Base-by-base conservation (phyloP, 1,139 yeast genomes). In the Kluyveromyces marxianus region DNA sequence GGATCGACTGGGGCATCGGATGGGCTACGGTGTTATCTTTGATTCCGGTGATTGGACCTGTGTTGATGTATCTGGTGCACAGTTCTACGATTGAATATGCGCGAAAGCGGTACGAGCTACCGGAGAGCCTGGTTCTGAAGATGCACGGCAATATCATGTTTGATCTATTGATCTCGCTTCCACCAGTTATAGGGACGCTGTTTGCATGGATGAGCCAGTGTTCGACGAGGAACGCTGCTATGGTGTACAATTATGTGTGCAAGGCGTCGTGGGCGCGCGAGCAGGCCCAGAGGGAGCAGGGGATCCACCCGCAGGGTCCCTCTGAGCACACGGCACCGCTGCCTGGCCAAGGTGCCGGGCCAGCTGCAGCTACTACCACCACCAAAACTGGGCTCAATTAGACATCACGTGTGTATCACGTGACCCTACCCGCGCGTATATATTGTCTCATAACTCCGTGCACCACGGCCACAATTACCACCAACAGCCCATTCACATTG, bases 171-270 rank as follows among this genome's bases (percentile, higher is more conserved):
- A 77, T 89, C 37, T 75, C 92, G 2, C 68, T 90, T 37, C 82
- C 92, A 0, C 97, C 97, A 0, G 57, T 88, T 3, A 65, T 89
- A 35, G 97, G 97, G 1, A 71, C 80, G 2, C 66, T 88, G 41
- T 76, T 88, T 49, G 71, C 86, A 10, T 90, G 95, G 89, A 53
- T 90, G 63, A 78, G 86, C 62, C 85, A 82, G 1, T 85, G 96
- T 58, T 85, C 95, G n/a, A 85, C 96, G 0, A 69, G 96, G 56
- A 90, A 89, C 63, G 95, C 96, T 0, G 88, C 89, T 0, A 58
- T 86, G 57, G 72, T 87, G 5, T 88, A 80, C 60, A 73, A 71
- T 27, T 70, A 69, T 49, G 60, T 78, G 43, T 62, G 65, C n/a
- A 65, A 69, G 44, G 55, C 69, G 47, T 70, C 74, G 54, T 68